phyloP scores from a whole-genome alignment of 2,329 filamentous ascomycete species.

The Aphanocladium album region DNA sequence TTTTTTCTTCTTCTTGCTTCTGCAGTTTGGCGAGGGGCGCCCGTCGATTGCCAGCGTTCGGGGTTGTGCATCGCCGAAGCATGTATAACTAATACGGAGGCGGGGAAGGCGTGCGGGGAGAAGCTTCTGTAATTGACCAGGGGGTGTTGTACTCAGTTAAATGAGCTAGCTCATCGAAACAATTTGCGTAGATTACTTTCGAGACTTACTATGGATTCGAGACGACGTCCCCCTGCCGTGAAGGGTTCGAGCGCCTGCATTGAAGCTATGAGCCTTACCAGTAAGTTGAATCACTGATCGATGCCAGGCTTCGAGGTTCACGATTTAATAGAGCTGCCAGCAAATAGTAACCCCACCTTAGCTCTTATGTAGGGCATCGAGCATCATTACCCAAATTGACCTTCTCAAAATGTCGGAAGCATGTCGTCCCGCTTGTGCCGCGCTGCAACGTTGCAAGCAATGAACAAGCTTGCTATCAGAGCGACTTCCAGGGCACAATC shows the following conservation, averaged over 20 bases:
- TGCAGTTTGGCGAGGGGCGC: too few species aligned
- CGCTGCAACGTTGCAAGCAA: slow-evolving; percentile 6
- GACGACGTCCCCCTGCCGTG: background rate
- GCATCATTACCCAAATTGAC: background rate
- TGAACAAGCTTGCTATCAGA: background rate
- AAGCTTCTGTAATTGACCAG: background rate
- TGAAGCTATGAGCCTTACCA: too few species aligned
- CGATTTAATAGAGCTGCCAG: too few species aligned
- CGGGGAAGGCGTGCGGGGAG: background rate
- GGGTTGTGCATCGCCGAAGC: background rate
- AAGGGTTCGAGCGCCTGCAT: too few species aligned
- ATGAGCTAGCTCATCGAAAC: background rate
- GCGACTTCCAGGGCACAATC: background rate
- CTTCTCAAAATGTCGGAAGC: background rate
- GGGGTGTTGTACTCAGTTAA: too few species aligned
- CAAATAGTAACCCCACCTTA: background rate
- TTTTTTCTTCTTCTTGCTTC: background rate
- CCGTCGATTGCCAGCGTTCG: background rate
- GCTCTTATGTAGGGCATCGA: background rate
- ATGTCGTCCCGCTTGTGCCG: background rate
- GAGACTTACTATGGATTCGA: background rate
- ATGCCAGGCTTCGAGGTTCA: too few species aligned
- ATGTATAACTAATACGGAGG: background rate
- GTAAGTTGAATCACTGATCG: too few species aligned
- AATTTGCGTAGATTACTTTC: background rate